Percentiles rank a stretch among this genome's conserved stretches.
phyloP scores from a whole-genome alignment of 371 early-diverging fungal genomes.

The Mortierella sp. region DNA sequence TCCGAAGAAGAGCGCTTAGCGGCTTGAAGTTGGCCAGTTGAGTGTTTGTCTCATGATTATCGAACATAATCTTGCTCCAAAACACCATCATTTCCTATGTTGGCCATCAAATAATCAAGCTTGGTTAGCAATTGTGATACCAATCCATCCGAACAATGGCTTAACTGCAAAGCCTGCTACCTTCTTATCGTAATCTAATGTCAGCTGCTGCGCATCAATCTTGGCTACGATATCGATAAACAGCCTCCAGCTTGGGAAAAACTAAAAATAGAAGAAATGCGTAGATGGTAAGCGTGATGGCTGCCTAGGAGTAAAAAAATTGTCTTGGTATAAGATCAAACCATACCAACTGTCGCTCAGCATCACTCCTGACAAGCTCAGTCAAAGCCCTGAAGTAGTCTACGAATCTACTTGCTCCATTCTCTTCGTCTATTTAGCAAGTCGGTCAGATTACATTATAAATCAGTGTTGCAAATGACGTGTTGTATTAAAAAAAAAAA shows the following conservation, averaged over 20 bases:
- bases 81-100: slow-evolving; percentile 53
- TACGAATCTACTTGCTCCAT: slow-evolving; percentile 35
- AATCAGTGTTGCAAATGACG: background rate
- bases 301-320: background rate
- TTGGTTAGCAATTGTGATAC: background rate
- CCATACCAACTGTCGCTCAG: slow-evolving; percentile 29
- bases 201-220: slow-evolving; percentile 39
- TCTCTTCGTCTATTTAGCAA: slow-evolving; percentile 47
- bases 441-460: background rate
- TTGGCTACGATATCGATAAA: slow-evolving; percentile 35
- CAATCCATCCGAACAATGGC: background rate
- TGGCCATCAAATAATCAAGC: background rate
- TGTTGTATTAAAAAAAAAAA: background rate
- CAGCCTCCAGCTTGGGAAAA: slow-evolving; percentile 24
- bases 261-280: slow-evolving; percentile 7
- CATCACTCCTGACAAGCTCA: slow-evolving; percentile 34
- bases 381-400: slow-evolving; percentile 45
- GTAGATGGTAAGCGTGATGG: background rate
- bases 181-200: slow-evolving; percentile 51
- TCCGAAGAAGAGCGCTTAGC: slow-evolving; percentile 28
- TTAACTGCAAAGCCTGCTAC: slow-evolving; percentile 5
- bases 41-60: slow-evolving; percentile 20
- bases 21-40: slow-evolving; percentile 31
- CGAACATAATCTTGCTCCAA: slow-evolving; percentile 40
- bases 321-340: background rate